Evolutionary conservation across 768 basidiomycete genomes (phyloP), one percentile per base, ranked within the genome.

Genomic region (Pisolithus marmoratus): DNA sequence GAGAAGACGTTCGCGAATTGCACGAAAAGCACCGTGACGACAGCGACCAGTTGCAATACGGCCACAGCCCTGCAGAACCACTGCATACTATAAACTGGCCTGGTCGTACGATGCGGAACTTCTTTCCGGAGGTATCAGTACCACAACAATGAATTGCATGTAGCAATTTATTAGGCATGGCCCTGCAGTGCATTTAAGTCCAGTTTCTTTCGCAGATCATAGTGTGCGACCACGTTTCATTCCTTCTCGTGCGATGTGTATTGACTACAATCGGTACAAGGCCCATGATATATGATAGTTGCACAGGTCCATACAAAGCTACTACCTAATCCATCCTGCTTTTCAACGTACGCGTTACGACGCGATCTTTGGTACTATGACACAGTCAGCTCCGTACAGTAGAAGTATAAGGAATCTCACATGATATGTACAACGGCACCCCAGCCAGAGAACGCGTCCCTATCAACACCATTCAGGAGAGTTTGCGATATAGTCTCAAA

Each of bases 401-500:
- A 52, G 15, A 38, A 52, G 52, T 31, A 41, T 40, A 45, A 36
- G 36, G 11, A 17, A 36, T 73, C 91, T 78, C 68, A 95, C 94
- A 99, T 89, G 51, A 99, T 75, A 76, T 97, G 90, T 37, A 99
- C 96, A 50, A 96, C 71, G 36, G 85, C 92, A 40, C 96, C 96
- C 94, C 93, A 97, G 54, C 96, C 96, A 50, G 94, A 96, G 68
- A 83, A 91, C 20, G 95, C 94, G 70, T 98, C 96, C 44, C 96
- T 81, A 66, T 99, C 96, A 31, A 97, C 86, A 5, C 93, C 90
- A 62, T 94, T 98, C 69, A 98, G 69, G 54, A 99, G 70, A 7
- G 94, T 94, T 70, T 99, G 96, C 26, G 91, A 93, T 63, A 97
- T 94, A 2, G 96, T 98, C 75, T 99, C 96, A 63, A 99, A 99